Percentiles rank a stretch among this genome's conserved stretches.
phyloP scores from a whole-genome alignment of 2,329 filamentous ascomycete species.

The Cladorrhinum sp. region DNA sequence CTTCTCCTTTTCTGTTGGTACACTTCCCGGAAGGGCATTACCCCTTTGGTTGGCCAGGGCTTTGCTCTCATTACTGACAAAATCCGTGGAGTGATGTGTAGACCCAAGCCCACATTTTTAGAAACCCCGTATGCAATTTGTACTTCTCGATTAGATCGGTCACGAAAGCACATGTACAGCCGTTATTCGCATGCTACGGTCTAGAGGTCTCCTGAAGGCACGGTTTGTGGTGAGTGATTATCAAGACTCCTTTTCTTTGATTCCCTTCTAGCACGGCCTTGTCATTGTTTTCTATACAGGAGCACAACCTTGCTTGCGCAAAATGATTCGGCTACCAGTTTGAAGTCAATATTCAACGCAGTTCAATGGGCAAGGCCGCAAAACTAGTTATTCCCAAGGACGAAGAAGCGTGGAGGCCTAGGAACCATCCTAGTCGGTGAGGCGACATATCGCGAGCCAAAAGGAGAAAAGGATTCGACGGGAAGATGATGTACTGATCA shows the following conservation, averaged over 20 bases:
- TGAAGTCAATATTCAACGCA: conserved; percentile 37
- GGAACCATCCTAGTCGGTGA: conserved; percentile 44
- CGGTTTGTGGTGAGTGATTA: conserved; percentile 59
- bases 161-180: conserved; percentile 50
- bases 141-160: conserved; percentile 44
- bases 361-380: conserved; percentile 42
- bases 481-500: conserved; percentile 39
- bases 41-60: conserved; percentile 43
- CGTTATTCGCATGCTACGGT: conserved; percentile 46
- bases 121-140: conserved; percentile 17
- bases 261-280: conserved; percentile 3
- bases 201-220: conserved; percentile 41
- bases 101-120: conserved; percentile 48
- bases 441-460: conserved; percentile 50
- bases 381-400: conserved; percentile 56
- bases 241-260: conserved; percentile 36
- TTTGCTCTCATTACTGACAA: conserved; percentile 33
- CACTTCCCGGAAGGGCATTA: conserved; percentile 4
- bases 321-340: conserved; percentile 38
- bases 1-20: not conserved
- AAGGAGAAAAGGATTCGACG: conserved; percentile 42
- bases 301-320: conserved; percentile 41
- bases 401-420: conserved; percentile 41
- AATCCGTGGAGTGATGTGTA: conserved; percentile 44
- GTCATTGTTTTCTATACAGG: conserved; percentile 50